Evolutionary conservation across 306 rosid species (phyloP).

Genomic region (Quercus gilva): DNA sequence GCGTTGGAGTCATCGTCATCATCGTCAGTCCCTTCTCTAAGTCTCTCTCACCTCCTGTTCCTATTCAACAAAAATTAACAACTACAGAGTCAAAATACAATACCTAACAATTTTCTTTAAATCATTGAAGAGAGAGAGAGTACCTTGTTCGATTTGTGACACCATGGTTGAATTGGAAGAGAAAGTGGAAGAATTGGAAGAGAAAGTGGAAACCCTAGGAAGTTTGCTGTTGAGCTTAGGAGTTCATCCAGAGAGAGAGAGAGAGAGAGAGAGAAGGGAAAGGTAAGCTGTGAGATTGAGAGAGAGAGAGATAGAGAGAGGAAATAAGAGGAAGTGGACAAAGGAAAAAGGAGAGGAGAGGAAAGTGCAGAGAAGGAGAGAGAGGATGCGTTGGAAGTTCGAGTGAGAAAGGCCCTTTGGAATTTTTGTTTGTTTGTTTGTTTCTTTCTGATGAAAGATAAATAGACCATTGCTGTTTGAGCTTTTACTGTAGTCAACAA

Average conservation of each 20-base stretch:
- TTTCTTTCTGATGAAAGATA: too few species aligned
- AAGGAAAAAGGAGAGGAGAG: background rate
- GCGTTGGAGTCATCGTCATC: slow-evolving; percentile 24
- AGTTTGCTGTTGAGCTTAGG: background rate
- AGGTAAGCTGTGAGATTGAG: background rate
- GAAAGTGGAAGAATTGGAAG: background rate
- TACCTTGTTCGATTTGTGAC: slow-evolving; percentile 32
- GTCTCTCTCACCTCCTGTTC: slow-evolving; percentile 46
- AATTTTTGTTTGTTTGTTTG: background rate
- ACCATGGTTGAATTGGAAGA: slow-evolving; percentile 22
- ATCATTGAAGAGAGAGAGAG: background rate
- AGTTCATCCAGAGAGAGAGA: background rate
- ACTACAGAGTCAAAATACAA: background rate
- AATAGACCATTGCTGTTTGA: too few species aligned
- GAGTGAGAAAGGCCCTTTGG: too few species aligned
- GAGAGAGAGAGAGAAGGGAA: background rate
- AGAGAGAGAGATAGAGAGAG: too few species aligned
- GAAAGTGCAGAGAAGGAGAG: background rate
- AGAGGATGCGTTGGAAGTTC: background rate
- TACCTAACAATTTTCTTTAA: background rate
- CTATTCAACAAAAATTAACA: background rate
- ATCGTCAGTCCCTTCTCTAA: slow-evolving; percentile 27
- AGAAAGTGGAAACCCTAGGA: background rate
- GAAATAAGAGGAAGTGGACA: background rate
- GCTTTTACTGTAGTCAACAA: background rate